These are phyloP conservation scores for Cercospora brassicicola DNA, from an alignment of 2,329 filamentous ascomycete species.

Conservation along the genomic window DNA sequence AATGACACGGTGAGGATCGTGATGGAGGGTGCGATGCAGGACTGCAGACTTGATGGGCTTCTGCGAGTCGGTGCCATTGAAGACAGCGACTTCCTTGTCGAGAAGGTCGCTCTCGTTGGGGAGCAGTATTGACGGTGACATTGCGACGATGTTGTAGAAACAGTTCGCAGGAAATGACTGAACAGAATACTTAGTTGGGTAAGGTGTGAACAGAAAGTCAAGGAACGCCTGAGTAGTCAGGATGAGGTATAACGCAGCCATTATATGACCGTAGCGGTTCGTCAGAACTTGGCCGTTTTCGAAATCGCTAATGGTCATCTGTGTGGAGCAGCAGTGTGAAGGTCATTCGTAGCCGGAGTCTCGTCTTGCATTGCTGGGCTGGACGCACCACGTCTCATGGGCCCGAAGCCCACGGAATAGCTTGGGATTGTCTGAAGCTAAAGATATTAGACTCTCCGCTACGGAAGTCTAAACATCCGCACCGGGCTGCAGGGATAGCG, in stretches of 20 bases:
- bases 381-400: constrained; percentile 14
- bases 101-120: constrained; percentile 31
- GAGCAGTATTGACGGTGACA: constrained; percentile 25
- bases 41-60: constrained; percentile 35
- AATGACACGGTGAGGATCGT: constrained; percentile 50
- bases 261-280: not conserved
- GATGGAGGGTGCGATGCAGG: constrained; percentile 54
- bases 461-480: constrained; percentile 11
- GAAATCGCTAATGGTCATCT: not conserved
- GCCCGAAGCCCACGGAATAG: constrained; percentile 15
- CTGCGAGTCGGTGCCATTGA: not conserved
- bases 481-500: constrained; percentile 9
- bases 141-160: constrained; percentile 4
- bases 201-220: not conserved
- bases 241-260: not conserved
- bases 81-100: not conserved
- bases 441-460: constrained; percentile 12
- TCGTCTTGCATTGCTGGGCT: constrained; percentile 10
- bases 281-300: not conserved
- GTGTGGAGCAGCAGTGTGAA: constrained; percentile 2
- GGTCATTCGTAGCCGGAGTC: constrained; percentile 13
- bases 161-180: not conserved
- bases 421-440: constrained; percentile 19
- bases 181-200: not conserved
- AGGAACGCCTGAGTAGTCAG: not conserved